These are phyloP conservation scores for Ulvella scutata DNA, from an alignment of 139 green algal genomes.

Conservation along the genomic window DNA sequence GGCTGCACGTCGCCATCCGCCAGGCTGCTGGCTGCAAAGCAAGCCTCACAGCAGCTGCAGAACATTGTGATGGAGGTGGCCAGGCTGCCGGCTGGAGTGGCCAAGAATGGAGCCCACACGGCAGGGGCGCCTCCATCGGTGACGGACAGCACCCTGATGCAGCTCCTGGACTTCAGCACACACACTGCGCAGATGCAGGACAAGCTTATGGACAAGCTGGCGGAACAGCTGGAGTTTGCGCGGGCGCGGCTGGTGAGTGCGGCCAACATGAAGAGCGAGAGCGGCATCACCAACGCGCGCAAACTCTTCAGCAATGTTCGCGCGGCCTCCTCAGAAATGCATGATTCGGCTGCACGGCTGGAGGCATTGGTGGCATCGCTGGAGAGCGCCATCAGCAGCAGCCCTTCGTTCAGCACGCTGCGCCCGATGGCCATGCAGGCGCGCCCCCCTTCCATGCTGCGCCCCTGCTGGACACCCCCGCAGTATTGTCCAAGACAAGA, in stretches of 20 bases:
- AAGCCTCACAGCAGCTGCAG: not conserved
- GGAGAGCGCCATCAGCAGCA: not conserved
- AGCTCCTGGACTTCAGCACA: not conserved
- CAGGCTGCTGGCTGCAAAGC: not conserved
- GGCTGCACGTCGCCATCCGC: not conserved
- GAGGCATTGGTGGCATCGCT: not conserved
- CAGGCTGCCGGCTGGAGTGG: not conserved
- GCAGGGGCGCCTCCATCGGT: too few species aligned
- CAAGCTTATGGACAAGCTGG: not conserved
- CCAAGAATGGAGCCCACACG: too few species aligned
- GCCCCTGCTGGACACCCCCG: too few species aligned
- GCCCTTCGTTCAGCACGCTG: not conserved
- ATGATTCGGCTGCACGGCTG: not conserved
- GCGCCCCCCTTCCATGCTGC: too few species aligned
- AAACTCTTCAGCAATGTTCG: not conserved
- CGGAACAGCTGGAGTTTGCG: not conserved
- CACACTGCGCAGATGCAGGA: not conserved
- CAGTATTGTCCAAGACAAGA: too few species aligned
- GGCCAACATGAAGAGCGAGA: not conserved
- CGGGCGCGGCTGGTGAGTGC: not conserved
- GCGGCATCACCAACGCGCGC: not conserved
- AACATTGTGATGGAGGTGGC: not conserved
- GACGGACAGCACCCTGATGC: not conserved
- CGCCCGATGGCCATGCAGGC: not conserved
- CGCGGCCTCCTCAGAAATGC: not conserved